Conservation (phyloP, 495 filamentous ascomycete species). For the Penicillium steckii region DNA sequence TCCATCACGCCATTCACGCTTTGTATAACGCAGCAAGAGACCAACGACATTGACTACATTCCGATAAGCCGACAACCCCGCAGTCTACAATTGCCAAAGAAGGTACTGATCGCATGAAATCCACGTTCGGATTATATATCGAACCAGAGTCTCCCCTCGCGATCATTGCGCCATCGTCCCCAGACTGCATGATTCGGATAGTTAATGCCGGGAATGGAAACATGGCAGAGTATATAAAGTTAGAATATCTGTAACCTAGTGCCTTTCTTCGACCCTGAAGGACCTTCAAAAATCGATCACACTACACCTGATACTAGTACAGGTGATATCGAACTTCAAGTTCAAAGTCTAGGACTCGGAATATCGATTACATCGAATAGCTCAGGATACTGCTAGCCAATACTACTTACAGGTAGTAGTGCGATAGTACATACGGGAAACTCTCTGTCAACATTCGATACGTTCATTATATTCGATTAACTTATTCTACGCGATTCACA, state of each 20-base stretch:
- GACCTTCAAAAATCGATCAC: no score
- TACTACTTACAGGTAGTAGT: no score
- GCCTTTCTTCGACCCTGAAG: no score
- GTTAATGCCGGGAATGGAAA: not conserved
- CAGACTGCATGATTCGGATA: not conserved
- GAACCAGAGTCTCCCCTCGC: not conserved
- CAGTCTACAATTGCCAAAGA: not conserved
- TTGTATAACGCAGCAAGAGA: not conserved
- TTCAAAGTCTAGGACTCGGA: no score
- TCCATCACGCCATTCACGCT: constrained; percentile 8
- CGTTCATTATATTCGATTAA: no score
- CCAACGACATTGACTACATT: not conserved
- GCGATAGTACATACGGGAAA: no score
- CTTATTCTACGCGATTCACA: not conserved
- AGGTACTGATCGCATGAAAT: not conserved
- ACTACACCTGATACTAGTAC: no score
- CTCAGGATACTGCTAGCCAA: no score
- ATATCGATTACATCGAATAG: no score
- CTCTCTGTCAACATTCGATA: no score
- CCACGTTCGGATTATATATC: not conserved
- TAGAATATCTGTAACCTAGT: not conserved
- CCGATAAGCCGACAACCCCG: constrained; percentile 3
- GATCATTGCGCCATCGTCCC: not conserved
- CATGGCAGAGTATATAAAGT: no score
- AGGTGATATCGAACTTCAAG: no score